Evolutionary conservation across 1,139 yeast species (phyloP).

Genomic region (Kodamaea derodonti): DNA sequence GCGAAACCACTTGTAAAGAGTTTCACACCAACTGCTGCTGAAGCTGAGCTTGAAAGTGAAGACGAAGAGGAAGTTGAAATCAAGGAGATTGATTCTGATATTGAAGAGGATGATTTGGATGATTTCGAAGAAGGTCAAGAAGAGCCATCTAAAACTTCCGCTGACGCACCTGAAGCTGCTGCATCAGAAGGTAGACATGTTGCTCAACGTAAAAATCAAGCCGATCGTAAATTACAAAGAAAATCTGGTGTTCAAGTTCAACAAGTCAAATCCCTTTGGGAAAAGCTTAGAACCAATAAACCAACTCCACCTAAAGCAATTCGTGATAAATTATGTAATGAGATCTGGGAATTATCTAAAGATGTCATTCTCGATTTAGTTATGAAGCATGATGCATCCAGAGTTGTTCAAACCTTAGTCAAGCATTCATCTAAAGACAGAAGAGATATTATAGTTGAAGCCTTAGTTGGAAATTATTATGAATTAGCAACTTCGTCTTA

Average conservation of each 20-base stretch:
- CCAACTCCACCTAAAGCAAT: slow-evolving; percentile 77
- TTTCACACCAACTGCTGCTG: slow-evolving; percentile 4
- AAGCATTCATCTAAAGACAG: slow-evolving; percentile 81
- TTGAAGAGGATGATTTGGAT: slow-evolving; percentile 16
- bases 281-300: slow-evolving; percentile 78
- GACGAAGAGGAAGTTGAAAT: slow-evolving; percentile 5
- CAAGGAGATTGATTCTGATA: slow-evolving; percentile 6
- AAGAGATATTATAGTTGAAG: slow-evolving; percentile 64
- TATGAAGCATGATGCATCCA: slow-evolving; percentile 92
- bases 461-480: slow-evolving; percentile 75
- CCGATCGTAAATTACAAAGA: slow-evolving; percentile 83
- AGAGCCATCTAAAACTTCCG: slow-evolving; percentile 13
- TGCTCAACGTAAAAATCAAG: slow-evolving; percentile 74
- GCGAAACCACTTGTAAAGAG: not conserved
- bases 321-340: slow-evolving; percentile 75
- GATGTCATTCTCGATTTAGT: slow-evolving; percentile 81
- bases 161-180: slow-evolving; percentile 12
- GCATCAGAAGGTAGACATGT: slow-evolving; percentile 57
- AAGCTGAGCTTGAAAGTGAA: slow-evolving; percentile 8
- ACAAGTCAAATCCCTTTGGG: slow-evolving; percentile 87
- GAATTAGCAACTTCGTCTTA: slow-evolving; percentile 87
- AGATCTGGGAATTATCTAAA: slow-evolving; percentile 79
- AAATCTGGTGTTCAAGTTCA: slow-evolving; percentile 84
- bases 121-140: slow-evolving; percentile 16
- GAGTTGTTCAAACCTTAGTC: slow-evolving; percentile 91